These are phyloP conservation scores for Pulicaria dysenterica DNA, from an alignment of 129 eudicot genomes.

Conservation along the genomic window DNA sequence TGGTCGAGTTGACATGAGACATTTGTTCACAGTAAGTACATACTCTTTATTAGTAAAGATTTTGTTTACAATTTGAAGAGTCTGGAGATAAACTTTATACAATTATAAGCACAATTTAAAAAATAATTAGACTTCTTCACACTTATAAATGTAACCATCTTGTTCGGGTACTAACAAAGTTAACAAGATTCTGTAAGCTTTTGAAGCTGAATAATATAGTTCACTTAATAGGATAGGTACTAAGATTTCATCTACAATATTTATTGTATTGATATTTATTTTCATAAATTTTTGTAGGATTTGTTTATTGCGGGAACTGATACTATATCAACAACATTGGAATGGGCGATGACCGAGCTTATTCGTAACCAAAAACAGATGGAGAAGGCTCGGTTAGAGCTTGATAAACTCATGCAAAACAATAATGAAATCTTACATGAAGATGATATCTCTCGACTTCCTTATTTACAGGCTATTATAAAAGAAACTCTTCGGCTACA, in stretches of 20 bases:
- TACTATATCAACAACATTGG: slow-evolving; percentile 39
- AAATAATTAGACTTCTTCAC: no score
- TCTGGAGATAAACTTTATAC: no score
- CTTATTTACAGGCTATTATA: slow-evolving; percentile 43
- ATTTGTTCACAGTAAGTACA: slow-evolving; percentile 15
- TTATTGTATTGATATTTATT: no score
- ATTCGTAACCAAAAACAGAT: slow-evolving; percentile 21
- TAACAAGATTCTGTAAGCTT: no score
- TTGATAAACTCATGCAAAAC: slow-evolving; percentile 25
- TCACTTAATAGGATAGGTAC: background rate
- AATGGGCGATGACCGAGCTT: slow-evolving; percentile 53
- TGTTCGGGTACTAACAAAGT: no score
- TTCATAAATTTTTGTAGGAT: slow-evolving; percentile 18
- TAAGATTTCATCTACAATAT: background rate
- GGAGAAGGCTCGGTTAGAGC: slow-evolving; percentile 14
- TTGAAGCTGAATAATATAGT: background rate
- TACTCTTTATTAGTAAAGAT: no score
- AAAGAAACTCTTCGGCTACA: slow-evolving; percentile 48
- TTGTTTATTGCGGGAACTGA: slow-evolving; percentile 49
- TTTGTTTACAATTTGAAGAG: no score
- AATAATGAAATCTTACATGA: slow-evolving; percentile 21
- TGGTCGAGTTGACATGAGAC: slow-evolving; percentile 10
- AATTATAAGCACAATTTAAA: no score
- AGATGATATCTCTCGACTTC: slow-evolving; percentile 35
- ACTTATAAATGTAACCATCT: no score